A percentile compares a stretch with the other conserved stretches of the same genome.
Conservation (phyloP, 1,284 basidiomycete genomes). For the Apiotrichum sp. region DNA sequence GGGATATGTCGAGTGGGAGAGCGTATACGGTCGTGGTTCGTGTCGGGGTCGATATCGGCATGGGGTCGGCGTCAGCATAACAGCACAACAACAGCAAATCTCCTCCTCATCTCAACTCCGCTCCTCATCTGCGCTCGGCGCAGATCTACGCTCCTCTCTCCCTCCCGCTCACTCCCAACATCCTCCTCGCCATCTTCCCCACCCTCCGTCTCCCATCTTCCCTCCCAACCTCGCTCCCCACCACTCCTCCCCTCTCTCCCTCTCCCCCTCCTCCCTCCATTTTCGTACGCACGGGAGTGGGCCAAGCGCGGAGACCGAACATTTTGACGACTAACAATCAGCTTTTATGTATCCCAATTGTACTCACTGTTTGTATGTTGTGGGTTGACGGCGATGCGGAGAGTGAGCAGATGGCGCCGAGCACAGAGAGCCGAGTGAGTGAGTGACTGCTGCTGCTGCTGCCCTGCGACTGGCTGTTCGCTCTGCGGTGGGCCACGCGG, state of each 20-base stretch:
- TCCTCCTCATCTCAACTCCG: too few relatives aligned
- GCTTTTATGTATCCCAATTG: too few relatives aligned
- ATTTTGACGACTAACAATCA: slow-evolving; percentile 17
- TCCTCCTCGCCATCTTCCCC: background rate
- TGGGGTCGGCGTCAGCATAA: background rate
- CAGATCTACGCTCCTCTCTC: too few relatives aligned
- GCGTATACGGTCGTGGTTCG: background rate
- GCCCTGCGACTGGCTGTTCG: too few relatives aligned
- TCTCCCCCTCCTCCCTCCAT: background rate
- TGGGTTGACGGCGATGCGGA: too few relatives aligned
- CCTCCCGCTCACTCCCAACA: background rate
- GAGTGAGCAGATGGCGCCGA: too few relatives aligned
- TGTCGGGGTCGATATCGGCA: background rate
- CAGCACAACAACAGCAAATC: too few relatives aligned
- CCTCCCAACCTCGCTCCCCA: background rate
- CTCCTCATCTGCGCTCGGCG: too few relatives aligned
- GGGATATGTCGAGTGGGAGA: background rate
- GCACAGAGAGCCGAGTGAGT: too few relatives aligned
- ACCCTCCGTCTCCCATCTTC: background rate
- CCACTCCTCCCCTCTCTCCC: background rate
- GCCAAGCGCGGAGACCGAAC: slow-evolving; percentile 45
- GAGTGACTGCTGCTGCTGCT: too few relatives aligned
- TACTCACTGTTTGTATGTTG: too few relatives aligned
- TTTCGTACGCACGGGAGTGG: slow-evolving; percentile 36
- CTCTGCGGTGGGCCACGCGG: background rate